Conservation (phyloP, 179 eudicot species). For the Silene coronaria region DNA sequence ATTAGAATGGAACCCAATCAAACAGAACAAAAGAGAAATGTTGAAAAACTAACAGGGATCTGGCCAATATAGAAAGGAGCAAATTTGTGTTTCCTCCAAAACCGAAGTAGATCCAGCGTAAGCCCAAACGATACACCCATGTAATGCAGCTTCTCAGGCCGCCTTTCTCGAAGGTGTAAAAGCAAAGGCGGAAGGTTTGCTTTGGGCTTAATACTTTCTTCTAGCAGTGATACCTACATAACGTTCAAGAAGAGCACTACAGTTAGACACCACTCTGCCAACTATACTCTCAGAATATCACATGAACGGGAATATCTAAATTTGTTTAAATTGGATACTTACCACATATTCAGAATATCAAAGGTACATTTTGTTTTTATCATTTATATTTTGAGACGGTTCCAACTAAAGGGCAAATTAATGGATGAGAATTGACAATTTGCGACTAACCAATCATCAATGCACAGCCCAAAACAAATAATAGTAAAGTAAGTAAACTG, state of each 20-base stretch:
- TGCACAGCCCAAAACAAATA: neutral
- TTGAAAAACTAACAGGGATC: constrained; percentile 48
- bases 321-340: neutral
- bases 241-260: neutral
- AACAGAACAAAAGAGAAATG: constrained; percentile 11
- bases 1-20: neutral
- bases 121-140: constrained; percentile 95
- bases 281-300: neutral
- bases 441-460: no score
- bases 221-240: constrained; percentile 68
- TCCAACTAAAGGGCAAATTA: neutral
- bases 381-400: neutral
- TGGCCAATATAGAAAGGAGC: constrained; percentile 79
- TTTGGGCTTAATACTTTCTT: constrained; percentile 75
- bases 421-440: neutral
- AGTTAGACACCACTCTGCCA: neutral
- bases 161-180: constrained; percentile 62
- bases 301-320: neutral
- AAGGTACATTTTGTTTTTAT: neutral
- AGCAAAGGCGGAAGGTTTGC: constrained; percentile 78
- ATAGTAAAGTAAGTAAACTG: neutral
- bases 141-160: constrained; percentile 78
- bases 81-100: constrained; percentile 84
- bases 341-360: neutral
- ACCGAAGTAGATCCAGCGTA: constrained; percentile 72